Base-by-base conservation (phyloP, 1,284 basidiomycete species). In the Malassezia sp. region DNA sequence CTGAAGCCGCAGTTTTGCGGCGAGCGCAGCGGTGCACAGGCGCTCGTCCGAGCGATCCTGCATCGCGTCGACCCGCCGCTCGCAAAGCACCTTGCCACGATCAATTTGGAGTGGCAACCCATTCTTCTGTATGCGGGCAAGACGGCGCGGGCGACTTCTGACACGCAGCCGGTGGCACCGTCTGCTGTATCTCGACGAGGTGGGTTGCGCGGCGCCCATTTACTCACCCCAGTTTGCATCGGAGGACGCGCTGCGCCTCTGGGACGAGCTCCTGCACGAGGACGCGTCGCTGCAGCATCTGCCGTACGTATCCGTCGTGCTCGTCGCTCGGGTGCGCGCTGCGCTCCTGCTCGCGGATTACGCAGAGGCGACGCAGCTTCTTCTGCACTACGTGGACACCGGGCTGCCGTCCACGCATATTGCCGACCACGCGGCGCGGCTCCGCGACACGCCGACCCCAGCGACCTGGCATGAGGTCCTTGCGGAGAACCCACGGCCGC, bases 261-360 rank as follows among this genome's bases (percentile, higher is more conserved):
- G 68, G 68, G 67, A 71, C 48, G 59, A 49, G 3, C 45, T 70
- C 15, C 56, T 70, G 23, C 45, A 48, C 5, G 20, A 49, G 2
- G 63, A 54, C n/a, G 33, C 43, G 6, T 39, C 47, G 1, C 46
- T 70, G 14, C 42, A 54, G 15, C 56, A 68, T 9, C 45, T 65
- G 29, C 60, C 60, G 35, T 56, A 57, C 27, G 35, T 70, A 15
- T 70, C 65, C 48, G 52, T 63, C 10, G 67, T 60, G 5, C 57
- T 70, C 53, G 50, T 70, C 2, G 45, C 70, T 5, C 56, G 63
- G 6, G 54, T 67, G 10, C 61, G 68, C 22, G 55, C 57, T 23
- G 42, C 50, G 37, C 53, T 70, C 4, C 51, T 69, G 14, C 46
- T 36, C 0, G 56, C 49, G 4, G 63, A 63, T 34, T 61, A 65